phyloP scores from a whole-genome alignment of 2,329 filamentous ascomycete species.

The Eutypella sp. region DNA sequence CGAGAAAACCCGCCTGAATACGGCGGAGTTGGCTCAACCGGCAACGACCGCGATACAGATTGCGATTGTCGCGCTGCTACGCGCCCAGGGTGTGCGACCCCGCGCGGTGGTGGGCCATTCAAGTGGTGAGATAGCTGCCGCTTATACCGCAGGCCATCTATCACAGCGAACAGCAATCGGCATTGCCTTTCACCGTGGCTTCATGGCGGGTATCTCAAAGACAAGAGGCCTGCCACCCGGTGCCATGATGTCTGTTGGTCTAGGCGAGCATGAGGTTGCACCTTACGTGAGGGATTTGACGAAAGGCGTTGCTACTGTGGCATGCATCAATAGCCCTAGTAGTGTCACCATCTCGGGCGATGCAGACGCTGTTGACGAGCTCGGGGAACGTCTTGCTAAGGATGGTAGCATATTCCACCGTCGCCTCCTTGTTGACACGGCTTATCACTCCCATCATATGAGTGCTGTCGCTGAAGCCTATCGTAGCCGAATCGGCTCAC shows the following conservation, averaged over 20 bases:
- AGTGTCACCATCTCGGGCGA: conserved; percentile 14
- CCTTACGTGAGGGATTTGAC: conserved; percentile 6
- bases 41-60: conserved; percentile 8
- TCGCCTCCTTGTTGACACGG: conserved; percentile 8
- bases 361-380: conserved; percentile 2
- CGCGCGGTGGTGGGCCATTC: conserved; percentile 9
- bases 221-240: not conserved
- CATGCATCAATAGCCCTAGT: conserved; percentile 14
- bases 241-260: conserved; percentile 11
- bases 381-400: conserved; percentile 2
- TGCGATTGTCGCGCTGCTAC: conserved; percentile 4
- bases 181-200: conserved; percentile 5
- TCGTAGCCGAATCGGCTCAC: not conserved
- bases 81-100: conserved; percentile 3
- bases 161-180: conserved; percentile 1
- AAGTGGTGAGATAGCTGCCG: conserved; percentile 10
- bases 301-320: not conserved
- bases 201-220: conserved; percentile 1
- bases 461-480: conserved; percentile 7
- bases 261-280: conserved; percentile 4
- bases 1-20: not conserved
- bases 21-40: conserved; percentile 3
- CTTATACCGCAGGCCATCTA: conserved; percentile 1
- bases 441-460: conserved; percentile 13
- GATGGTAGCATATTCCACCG: conserved; percentile 10